A percentile compares a stretch with the other conserved stretches of the same genome.
Conservation (phyloP, 2,329 filamentous ascomycete species). For the Penicillium sp. region DNA sequence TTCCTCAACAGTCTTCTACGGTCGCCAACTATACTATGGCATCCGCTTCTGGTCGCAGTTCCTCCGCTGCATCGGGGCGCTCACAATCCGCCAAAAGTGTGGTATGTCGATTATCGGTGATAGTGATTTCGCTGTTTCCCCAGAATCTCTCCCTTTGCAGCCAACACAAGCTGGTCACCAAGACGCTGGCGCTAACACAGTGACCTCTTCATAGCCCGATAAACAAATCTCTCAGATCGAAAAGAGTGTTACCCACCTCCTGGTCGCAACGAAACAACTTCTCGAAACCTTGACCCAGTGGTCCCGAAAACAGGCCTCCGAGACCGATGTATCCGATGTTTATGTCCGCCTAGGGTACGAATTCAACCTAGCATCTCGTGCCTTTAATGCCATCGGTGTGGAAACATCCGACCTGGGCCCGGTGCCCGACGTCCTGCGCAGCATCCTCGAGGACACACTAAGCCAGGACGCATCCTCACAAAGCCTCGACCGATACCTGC, state of each 20-base stretch:
- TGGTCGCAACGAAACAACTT: slow-evolving; percentile 96
- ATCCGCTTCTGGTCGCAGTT: slow-evolving; percentile 64
- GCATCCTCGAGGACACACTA: slow-evolving; percentile 91
- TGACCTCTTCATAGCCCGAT: slow-evolving; percentile 56
- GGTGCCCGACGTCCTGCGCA: slow-evolving; percentile 85
- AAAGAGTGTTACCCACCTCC: slow-evolving; percentile 95
- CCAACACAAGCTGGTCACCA: not conserved
- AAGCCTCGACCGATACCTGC: slow-evolving; percentile 90
- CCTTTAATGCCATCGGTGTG: slow-evolving; percentile 95
- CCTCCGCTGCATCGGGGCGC: slow-evolving; percentile 66
- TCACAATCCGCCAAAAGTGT: slow-evolving; percentile 58
- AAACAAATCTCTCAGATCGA: slow-evolving; percentile 93
- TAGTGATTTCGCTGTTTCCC: not conserved
- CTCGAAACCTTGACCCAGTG: slow-evolving; percentile 97
- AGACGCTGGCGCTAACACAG: not conserved
- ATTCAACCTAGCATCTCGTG: slow-evolving; percentile 97
- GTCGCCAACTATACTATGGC: slow-evolving; percentile 46
- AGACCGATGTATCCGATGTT: slow-evolving; percentile 95
- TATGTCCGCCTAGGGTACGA: slow-evolving; percentile 97
- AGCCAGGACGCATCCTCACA: slow-evolving; percentile 95
- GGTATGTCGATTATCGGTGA: slow-evolving; percentile 52
- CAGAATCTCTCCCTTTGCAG: not conserved
- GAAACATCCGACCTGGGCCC: slow-evolving; percentile 93
- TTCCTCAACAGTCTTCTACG: not conserved
- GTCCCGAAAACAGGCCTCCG: slow-evolving; percentile 89